Evolutionary conservation across 805 yeast species (phyloP).

Genomic region (Candida rishiriensis): DNA sequence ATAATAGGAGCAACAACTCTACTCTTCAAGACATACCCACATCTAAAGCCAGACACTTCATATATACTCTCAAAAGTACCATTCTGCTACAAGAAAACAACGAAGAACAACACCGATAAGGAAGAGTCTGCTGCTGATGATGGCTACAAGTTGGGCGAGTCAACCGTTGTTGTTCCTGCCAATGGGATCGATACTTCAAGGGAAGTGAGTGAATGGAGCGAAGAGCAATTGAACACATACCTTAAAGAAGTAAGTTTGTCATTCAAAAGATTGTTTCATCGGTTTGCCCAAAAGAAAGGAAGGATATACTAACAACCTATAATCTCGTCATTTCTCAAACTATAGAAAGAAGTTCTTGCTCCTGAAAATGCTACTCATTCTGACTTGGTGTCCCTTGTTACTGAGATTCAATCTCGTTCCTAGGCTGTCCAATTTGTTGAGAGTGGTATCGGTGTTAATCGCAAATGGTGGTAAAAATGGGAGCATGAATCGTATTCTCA

Average conservation of each 20-base stretch:
- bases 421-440: slow-evolving; percentile 1
- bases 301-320: slow-evolving; percentile 9
- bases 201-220: slow-evolving; percentile 28
- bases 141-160: slow-evolving; percentile 13
- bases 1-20: slow-evolving; percentile 39
- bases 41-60: slow-evolving; percentile 27
- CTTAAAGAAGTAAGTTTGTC: slow-evolving; percentile 35
- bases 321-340: background rate
- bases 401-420: slow-evolving; percentile 32
- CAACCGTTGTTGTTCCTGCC: slow-evolving; percentile 27
- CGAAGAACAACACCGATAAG: background rate
- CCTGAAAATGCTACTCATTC: slow-evolving; percentile 42
- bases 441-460: background rate
- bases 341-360: slow-evolving; percentile 42
- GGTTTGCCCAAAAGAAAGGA: background rate
- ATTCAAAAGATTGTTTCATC: background rate
- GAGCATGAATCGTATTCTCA: background rate
- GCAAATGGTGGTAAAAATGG: background rate
- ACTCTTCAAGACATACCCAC: slow-evolving; percentile 47
- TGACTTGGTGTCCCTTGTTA: slow-evolving; percentile 44
- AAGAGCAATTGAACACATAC: slow-evolving; percentile 33
- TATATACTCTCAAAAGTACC: slow-evolving; percentile 3
- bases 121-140: slow-evolving; percentile 2
- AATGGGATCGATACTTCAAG: background rate
- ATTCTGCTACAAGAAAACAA: slow-evolving; percentile 1